Conservation (phyloP, 192 early-diverging fungal species). For the Entomortierella beljakovae region DNA sequence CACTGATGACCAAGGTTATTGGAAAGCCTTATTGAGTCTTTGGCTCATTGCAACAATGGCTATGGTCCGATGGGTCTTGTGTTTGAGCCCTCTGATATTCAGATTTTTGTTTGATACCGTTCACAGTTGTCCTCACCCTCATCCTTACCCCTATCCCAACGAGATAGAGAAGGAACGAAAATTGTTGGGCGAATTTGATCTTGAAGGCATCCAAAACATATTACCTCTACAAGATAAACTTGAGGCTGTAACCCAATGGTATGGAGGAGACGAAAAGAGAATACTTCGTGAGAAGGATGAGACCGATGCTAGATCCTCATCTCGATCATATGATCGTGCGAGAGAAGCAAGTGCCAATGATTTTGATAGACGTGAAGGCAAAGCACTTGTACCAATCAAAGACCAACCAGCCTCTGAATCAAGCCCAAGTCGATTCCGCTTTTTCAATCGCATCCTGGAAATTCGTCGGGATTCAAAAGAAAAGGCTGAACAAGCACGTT, state of each 20-base stretch:
- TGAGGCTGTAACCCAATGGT: background rate
- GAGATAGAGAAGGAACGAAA: constrained; percentile 31
- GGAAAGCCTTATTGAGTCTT: constrained; percentile 19
- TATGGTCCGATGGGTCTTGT: constrained; percentile 35
- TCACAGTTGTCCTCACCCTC: constrained; percentile 44
- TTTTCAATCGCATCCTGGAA: constrained; percentile 8
- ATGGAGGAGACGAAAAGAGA: constrained; percentile 20
- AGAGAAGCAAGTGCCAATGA: background rate
- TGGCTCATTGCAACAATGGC: constrained; percentile 32
- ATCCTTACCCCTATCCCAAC: constrained; percentile 45
- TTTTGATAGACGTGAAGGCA: background rate
- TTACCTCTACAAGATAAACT: background rate
- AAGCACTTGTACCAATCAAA: background rate
- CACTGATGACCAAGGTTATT: constrained; percentile 29
- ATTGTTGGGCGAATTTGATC: constrained; percentile 4
- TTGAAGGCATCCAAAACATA: background rate
- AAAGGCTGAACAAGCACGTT: constrained; percentile 2
- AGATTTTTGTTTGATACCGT: constrained; percentile 42
- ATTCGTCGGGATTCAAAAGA: background rate
- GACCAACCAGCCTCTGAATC: background rate
- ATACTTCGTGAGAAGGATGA: constrained; percentile 7
- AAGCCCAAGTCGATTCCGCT: constrained; percentile 8
- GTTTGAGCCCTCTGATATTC: constrained; percentile 23
- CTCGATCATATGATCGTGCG: background rate
- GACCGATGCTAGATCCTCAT: background rate